Evolutionary conservation across 148 eudicot genomes (phyloP).

Genomic region (Cornus kousa): DNA sequence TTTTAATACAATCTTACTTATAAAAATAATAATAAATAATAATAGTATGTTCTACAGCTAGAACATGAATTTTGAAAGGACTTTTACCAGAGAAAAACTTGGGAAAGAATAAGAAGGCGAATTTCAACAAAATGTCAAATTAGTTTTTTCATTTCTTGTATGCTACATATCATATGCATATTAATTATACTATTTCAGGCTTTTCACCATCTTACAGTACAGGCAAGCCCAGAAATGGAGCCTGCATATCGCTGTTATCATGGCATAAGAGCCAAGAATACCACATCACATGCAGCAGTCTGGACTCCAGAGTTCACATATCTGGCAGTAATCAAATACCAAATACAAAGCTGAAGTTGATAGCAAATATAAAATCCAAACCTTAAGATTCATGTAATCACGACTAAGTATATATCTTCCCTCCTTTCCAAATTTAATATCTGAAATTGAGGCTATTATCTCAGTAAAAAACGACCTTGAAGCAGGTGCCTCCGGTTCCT

Average conservation of each 20-base stretch:
- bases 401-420: constrained; percentile 73
- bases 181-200: constrained; percentile 2
- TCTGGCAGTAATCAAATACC: not conserved
- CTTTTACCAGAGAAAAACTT: too few relatives aligned
- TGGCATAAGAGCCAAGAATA: not conserved
- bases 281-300: not conserved
- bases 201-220: not conserved
- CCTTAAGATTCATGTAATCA: constrained; percentile 78
- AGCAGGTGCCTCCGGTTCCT: constrained; percentile 69
- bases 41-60: not conserved
- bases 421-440: constrained; percentile 66
- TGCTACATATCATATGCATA: not conserved
- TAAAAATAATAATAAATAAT: too few relatives aligned
- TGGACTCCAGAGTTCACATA: not conserved
- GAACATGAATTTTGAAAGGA: not conserved
- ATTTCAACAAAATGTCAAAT: not conserved
- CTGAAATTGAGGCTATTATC: constrained; percentile 73
- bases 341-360: constrained; percentile 2
- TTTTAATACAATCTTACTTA: too few relatives aligned
- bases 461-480: constrained; percentile 78
- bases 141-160: not conserved
- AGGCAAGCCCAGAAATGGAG: not conserved
- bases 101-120: too few relatives aligned
- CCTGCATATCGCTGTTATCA: not conserved
- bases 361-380: constrained; percentile 12